Base-by-base conservation (phyloP, 2,329 filamentous ascomycete genomes). In the Botrytis galanthina region DNA sequence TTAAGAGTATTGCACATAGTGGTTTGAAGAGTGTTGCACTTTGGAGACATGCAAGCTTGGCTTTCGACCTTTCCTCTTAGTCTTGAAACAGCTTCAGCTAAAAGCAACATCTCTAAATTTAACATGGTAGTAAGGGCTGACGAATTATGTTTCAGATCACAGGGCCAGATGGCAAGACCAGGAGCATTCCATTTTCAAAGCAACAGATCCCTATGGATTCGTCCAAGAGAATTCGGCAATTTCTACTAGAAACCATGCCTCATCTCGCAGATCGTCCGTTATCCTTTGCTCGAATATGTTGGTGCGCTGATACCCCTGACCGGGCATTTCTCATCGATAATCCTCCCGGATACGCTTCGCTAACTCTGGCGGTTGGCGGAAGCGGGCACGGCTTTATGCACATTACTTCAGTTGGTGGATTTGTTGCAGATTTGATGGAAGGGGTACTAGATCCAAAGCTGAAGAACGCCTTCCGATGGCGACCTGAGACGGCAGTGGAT, bases 261-360 rank as follows among this genome's bases (percentile, higher is more conserved):
- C 85, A 88, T 71, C 83, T 88, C 7, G 83, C 84, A 0, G 78
- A 84, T 4, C 83, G 87, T 3, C 82, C 83, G 0, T 85, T 88
- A 68, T 83, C 80, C 32, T 87, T 86, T 74, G 85, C 85, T 12
- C 81, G 86, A 26, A 85, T 89, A 46, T 89, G 87, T 79, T 89
- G 87, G 87, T 87, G 87, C 76, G 84, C 86, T 0, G 87, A 89
- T 76, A 89, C 87, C 0, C 83, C 84, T 0, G 86, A 89, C 77
- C 83, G 86, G 4, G 81, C 84, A 32, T 89, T 88, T 72, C 78
- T 89, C 29, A 87, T 89, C 72, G 84, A 84, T 70, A 79, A 80
- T 44, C 86, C 88, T 78, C 85, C 86, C 0, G 79, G 83, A 18
- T 80, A 83, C 69, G 75, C 78, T 51, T 83, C 82, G 39, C 77